phyloP scores from a whole-genome alignment of 2,329 filamentous ascomycete genomes.

The Ophiostoma pallidulum region DNA sequence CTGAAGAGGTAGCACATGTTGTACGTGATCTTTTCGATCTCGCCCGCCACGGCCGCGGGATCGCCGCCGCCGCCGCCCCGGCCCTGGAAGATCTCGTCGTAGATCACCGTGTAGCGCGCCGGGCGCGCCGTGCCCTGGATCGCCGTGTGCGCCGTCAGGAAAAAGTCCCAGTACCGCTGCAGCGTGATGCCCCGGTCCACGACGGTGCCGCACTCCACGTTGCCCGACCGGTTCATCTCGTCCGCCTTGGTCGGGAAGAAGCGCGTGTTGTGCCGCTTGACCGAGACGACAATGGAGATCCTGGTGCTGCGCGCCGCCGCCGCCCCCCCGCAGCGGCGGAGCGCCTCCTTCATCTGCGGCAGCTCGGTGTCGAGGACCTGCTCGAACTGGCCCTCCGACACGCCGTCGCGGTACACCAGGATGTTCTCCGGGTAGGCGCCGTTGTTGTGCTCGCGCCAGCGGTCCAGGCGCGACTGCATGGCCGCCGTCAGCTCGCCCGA shows the following conservation, averaged over 20 bases:
- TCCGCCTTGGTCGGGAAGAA: conserved; percentile 61
- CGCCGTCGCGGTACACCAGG: conserved; percentile 79
- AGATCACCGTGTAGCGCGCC: conserved; percentile 71
- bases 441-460: conserved; percentile 55
- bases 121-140: conserved; percentile 57
- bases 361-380: conserved; percentile 61
- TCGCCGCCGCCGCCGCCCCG: conserved; percentile 21
- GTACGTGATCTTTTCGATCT: conserved; percentile 64
- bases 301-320: no score
- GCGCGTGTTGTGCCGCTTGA: conserved; percentile 81
- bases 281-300: conserved; percentile 67
- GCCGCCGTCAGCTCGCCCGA: conserved; percentile 46
- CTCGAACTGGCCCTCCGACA: conserved; percentile 76
- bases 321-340: conserved; percentile 37
- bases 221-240: conserved; percentile 43
- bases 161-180: conserved; percentile 73
- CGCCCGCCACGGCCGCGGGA: conserved; percentile 44
- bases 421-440: conserved; percentile 57
- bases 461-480: conserved; percentile 52
- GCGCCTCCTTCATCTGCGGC: conserved; percentile 55
- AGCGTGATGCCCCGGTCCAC: conserved; percentile 78
- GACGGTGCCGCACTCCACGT: conserved; percentile 66
- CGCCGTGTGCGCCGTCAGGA: conserved; percentile 68
- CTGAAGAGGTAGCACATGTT: conserved; percentile 77
- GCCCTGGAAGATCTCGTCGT: conserved; percentile 56